Evolutionary conservation across 768 basidiomycete species (phyloP).

Genomic region (Trametes gibbosa): DNA sequence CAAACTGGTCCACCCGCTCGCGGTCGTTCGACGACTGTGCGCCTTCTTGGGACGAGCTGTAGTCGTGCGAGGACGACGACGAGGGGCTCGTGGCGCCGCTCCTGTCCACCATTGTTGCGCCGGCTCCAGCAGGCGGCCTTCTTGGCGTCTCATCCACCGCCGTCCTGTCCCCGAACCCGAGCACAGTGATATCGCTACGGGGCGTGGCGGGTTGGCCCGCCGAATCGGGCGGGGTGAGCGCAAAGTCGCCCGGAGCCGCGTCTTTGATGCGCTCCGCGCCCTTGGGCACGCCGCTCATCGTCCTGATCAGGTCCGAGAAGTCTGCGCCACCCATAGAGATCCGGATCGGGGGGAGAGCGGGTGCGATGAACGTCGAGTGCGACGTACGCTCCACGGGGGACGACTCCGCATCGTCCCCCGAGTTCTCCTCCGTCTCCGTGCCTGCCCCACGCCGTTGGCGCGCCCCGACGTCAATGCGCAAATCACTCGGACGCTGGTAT

Average conservation of each 20-base stretch:
- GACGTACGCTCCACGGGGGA: slow-evolving; percentile 66
- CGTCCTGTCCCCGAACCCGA: background rate
- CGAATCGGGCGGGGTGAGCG: slow-evolving; percentile 15
- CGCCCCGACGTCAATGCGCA: slow-evolving; percentile 28
- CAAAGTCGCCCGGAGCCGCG: slow-evolving; percentile 9
- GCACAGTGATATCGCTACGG: slow-evolving; percentile 24
- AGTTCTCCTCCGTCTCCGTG: slow-evolving; percentile 25
- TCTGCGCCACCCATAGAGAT: slow-evolving; percentile 83
- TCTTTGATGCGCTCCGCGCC: slow-evolving; percentile 45
- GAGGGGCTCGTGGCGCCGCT: slow-evolving; percentile 7
- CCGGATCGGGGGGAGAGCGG: slow-evolving; percentile 87
- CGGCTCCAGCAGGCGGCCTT: background rate
- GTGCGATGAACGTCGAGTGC: slow-evolving; percentile 77
- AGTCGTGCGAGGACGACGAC: slow-evolving; percentile 28
- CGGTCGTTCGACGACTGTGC: slow-evolving; percentile 6
- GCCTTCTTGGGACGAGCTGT: slow-evolving; percentile 16
- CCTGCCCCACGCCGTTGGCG: slow-evolving; percentile 41
- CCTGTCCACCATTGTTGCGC: background rate
- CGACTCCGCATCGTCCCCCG: slow-evolving; percentile 42
- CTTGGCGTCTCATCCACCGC: slow-evolving; percentile 24
- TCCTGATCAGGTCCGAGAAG: slow-evolving; percentile 71
- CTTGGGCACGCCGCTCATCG: slow-evolving; percentile 50
- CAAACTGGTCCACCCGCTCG: background rate
- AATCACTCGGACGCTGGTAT: slow-evolving; percentile 18
- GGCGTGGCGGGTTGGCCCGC: slow-evolving; percentile 23